Evolutionary conservation across 306 rosid species (phyloP).

Genomic region (Pueraria montana): DNA sequence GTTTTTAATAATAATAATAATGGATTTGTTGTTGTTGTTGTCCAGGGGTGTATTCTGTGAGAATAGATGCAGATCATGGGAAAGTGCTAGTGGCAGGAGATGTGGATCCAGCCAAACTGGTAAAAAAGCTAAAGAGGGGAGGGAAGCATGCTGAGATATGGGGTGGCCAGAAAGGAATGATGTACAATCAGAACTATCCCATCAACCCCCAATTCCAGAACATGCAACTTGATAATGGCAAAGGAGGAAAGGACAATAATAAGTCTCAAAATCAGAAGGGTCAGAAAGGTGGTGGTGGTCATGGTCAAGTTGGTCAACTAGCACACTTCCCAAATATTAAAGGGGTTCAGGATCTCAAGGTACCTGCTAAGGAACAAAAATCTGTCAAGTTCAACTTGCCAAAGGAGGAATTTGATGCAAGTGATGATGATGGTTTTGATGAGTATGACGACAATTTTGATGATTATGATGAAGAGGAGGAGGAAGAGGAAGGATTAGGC

Average conservation of each 20-base stretch:
- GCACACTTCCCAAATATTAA: constrained; percentile 51
- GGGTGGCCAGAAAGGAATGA: constrained; percentile 54
- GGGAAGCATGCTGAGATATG: constrained; percentile 79
- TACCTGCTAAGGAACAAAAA: constrained; percentile 61
- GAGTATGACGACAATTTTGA: background rate
- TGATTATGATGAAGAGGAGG: background rate
- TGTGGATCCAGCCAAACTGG: constrained; percentile 61
- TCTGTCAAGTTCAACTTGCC: constrained; percentile 68
- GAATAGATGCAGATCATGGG: constrained; percentile 67
- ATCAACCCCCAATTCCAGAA: constrained; percentile 66
- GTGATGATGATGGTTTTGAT: constrained; percentile 17
- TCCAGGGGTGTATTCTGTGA: constrained; percentile 64
- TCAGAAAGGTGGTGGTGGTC: constrained; percentile 49
- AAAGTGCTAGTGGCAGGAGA: constrained; percentile 67
- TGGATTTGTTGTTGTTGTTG: background rate
- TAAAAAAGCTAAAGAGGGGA: constrained; percentile 65
- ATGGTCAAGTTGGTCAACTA: background rate
- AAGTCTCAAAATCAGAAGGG: constrained; percentile 56
- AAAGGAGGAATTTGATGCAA: constrained; percentile 55
- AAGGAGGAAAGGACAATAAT: constrained; percentile 51
- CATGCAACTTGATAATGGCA: constrained; percentile 47
- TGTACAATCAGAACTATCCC: constrained; percentile 45
- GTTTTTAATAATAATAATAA: background rate
- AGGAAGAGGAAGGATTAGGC: background rate
- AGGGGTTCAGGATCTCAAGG: constrained; percentile 51